A percentile compares a stretch with the other conserved stretches of the same genome.
Conservation (phyloP, 306 rosid genomes). For the Inga laurina region DNA sequence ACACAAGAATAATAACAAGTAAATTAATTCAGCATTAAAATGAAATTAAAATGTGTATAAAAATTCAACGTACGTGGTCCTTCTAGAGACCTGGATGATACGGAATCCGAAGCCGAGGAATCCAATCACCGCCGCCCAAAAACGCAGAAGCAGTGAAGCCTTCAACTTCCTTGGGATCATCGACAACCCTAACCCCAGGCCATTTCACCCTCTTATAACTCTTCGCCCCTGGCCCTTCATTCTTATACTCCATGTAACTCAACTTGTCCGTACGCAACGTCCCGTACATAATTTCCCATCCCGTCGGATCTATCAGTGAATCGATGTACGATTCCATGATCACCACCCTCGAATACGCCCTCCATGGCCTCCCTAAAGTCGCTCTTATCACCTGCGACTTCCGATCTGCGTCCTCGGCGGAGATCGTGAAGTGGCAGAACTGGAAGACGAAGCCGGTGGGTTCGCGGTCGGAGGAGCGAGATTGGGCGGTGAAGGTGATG, state of each 20-base stretch:
- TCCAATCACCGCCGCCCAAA: not conserved
- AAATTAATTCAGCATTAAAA: not conserved
- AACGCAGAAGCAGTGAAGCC: not conserved
- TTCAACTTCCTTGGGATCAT: not conserved
- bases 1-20: not conserved
- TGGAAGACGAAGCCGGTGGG: constrained; percentile 14
- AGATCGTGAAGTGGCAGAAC: not conserved
- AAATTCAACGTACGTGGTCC: not conserved
- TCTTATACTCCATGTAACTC: not conserved
- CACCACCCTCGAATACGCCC: constrained; percentile 2
- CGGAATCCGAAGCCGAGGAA: not conserved
- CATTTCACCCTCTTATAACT: not conserved
- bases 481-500: constrained; percentile 18
- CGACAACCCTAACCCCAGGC: constrained; percentile 1
- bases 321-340: constrained; percentile 8
- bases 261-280: not conserved
- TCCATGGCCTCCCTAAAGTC: not conserved
- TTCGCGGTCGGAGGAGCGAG: not conserved
- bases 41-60: not conserved
- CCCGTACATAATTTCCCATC: constrained; percentile 11
- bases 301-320: not conserved
- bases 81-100: not conserved
- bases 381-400: not conserved
- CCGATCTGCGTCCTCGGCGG: not conserved
- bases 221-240: not conserved